These are phyloP conservation scores for Hygrophoropsis aurantiaca DNA, from an alignment of 768 basidiomycete genomes.

Conservation along the genomic window DNA sequence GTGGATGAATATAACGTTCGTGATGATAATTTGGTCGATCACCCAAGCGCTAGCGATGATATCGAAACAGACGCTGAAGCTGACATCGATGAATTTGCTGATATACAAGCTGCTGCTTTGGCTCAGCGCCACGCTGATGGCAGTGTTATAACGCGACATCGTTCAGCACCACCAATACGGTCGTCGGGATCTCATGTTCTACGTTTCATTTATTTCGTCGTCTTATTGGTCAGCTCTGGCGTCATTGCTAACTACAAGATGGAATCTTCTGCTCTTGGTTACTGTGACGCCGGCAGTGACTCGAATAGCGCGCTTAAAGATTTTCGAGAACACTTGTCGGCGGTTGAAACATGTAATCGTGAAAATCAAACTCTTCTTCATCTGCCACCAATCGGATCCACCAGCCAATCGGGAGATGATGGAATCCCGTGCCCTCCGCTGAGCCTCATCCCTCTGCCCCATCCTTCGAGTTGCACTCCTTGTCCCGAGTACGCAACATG, in stretches of 20 bases:
- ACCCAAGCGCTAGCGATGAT: slow-evolving; percentile 18
- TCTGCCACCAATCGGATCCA: slow-evolving; percentile 24
- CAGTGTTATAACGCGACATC: slow-evolving; percentile 12
- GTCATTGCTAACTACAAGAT: slow-evolving; percentile 53
- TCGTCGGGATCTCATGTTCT: slow-evolving; percentile 30
- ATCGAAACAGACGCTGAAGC: slow-evolving; percentile 8
- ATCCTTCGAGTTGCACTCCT: slow-evolving; percentile 65
- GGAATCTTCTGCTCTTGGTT: slow-evolving; percentile 73
- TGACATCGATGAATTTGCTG: slow-evolving; percentile 9
- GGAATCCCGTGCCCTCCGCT: slow-evolving; percentile 52
- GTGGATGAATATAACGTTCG: slow-evolving; percentile 7
- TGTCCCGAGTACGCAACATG: slow-evolving; percentile 74
- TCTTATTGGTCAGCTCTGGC: slow-evolving; percentile 34
- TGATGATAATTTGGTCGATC: slow-evolving; percentile 4
- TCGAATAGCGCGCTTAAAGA: slow-evolving; percentile 59
- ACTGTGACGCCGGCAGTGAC: slow-evolving; percentile 63
- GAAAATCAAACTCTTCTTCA: slow-evolving; percentile 52
- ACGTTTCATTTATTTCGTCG: slow-evolving; percentile 41
- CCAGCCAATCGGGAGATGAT: slow-evolving; percentile 26
- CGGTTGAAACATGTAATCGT: slow-evolving; percentile 54
- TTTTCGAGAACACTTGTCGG: slow-evolving; percentile 43
- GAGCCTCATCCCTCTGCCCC: slow-evolving; percentile 53
- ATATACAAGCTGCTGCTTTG: slow-evolving; percentile 30
- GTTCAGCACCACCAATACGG: slow-evolving; percentile 11
- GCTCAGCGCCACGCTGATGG: slow-evolving; percentile 40